Conservation (phyloP, 2,329 filamentous ascomycete species). For the Penicillium sp. region DNA sequence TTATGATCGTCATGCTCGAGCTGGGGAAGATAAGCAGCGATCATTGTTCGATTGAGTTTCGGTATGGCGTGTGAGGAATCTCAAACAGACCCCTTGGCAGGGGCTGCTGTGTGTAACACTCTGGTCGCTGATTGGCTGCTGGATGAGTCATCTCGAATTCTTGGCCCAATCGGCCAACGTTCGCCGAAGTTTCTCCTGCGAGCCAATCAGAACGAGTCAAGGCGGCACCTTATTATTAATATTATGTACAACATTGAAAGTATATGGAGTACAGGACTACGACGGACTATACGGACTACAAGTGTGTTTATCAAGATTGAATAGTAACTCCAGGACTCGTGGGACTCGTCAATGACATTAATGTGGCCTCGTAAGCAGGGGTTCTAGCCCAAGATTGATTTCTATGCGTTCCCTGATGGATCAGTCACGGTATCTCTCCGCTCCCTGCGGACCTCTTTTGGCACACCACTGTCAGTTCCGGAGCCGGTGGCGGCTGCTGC, state of each 20-base stretch:
- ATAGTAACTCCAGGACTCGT: background rate
- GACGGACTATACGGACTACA: too few species aligned
- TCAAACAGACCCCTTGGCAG: background rate
- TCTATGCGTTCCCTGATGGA: slow-evolving; percentile 5
- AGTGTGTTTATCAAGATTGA: too few species aligned
- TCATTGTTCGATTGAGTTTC: slow-evolving; percentile 15
- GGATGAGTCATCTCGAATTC: background rate
- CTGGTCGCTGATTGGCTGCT: background rate
- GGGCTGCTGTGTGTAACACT: background rate
- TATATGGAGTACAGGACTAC: too few species aligned
- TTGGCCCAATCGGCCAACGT: background rate
- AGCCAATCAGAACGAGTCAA: background rate
- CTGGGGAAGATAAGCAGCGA: slow-evolving; percentile 17
- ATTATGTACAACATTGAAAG: background rate
- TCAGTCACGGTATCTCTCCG: slow-evolving; percentile 20
- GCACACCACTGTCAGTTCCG: slow-evolving; percentile 18
- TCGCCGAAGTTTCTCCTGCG: background rate
- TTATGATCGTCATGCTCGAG: slow-evolving; percentile 12
- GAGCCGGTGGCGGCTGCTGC: slow-evolving; percentile 13
- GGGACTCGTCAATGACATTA: slow-evolving; percentile 12
- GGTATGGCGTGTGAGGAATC: background rate
- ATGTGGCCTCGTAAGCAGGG: background rate
- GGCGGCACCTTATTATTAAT: background rate
- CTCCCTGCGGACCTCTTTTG: slow-evolving; percentile 28
- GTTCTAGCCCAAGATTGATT: background rate